Evolutionary conservation across 2,329 filamentous ascomycete genomes (phyloP), one percentile per base, ranked within the genome.

Genomic region (Cladophialophora psammophila): DNA sequence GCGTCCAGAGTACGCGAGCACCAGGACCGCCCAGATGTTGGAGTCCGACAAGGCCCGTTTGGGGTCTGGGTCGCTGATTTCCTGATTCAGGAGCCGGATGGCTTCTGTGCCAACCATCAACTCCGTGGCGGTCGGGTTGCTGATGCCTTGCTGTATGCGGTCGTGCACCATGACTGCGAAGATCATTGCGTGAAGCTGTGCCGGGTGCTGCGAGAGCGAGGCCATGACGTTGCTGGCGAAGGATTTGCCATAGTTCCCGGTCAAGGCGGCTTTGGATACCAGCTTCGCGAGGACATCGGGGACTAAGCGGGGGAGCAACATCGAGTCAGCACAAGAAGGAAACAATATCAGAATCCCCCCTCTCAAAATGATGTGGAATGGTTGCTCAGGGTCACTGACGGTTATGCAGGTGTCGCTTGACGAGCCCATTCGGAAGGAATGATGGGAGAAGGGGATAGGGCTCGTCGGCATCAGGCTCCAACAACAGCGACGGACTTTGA

Each of bases 21-120:
- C 77, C 12, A 78, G 71, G 0, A 79, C 76, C 40, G 75, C 77
- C 12, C 78, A 69, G 35, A 79, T 71, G 2, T 78, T 73, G 0
- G 76, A 73, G 65, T 79, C 78, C 15, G 72, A 74, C 3, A 74
- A 60, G 1, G 74, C 76, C 10, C 73, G 76, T n/a, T 59, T 57
- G 0, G 59, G 59, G 45, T 60, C 32, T 18, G 76, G 76, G 62
- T 78, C 72, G 20, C 67, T 70, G 45, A 79, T 67, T 18, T 77
- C 74, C 26, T 72, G 58, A n/a, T 74, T 79, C 32, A 78, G 74
- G 65, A 76, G 66, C 31, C 74, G 69, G 60, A 79, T 77, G 1
- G 77, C 74, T 58, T 77, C 74, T 12, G 55, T 59, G 31, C 48
- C 56, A 15, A 65, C 48, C 54, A 65, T 31, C 18, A 62, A 42